Base-by-base conservation (phyloP, 345 rosid species). In the Anastatica hierochuntica region DNA sequence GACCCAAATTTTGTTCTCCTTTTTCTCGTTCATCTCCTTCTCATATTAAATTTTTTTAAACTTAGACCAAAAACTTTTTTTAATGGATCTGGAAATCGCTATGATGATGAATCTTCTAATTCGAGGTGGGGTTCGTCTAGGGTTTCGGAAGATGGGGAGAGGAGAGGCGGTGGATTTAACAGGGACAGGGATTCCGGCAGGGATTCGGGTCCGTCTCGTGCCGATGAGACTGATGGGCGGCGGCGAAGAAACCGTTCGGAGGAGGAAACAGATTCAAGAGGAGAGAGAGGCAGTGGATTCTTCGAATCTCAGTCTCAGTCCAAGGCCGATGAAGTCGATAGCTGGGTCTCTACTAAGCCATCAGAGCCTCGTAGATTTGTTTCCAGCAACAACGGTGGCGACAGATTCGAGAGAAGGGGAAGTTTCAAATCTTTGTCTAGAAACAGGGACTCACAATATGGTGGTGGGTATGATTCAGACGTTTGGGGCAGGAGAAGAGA, bases 171-270 rank as follows among this genome's bases (percentile, higher is more conserved):
- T 12, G 67, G 67, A 1, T 68, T 68, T 23, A 49, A 29, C 14
- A 53, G 55, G 24, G 89, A 60, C 13, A 52, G 54, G n/a, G 88
- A 75, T 24, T n/a, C n/a, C n/a, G 42, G 24, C 11, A 68, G 83
- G 56, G 94, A 84, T 52, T 53, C 60, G 0, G 74, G 69, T 41
- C 78, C 82, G 0, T 92, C 98, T 0, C 81, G 97, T 29, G 94
- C 99, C 0, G 97, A 94, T 29, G 99, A 85, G 89, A 76, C 53
- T 27, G 95, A 85, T 59, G 99, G 99, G 84, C 80, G 0, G 82
- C 83, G 8, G 46, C 53, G 26, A 88, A 88, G 77, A 94, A 80
- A 52, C 56, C 84, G 5, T 30, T 71, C n/a, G n/a, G n/a, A 1
- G 49, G 43, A 26, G 84, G 80, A 18, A 59, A 51, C 55, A 80